phyloP scores from a whole-genome alignment of 352 stramenopile genomes.

The Pythium rhizo-oryzae region DNA sequence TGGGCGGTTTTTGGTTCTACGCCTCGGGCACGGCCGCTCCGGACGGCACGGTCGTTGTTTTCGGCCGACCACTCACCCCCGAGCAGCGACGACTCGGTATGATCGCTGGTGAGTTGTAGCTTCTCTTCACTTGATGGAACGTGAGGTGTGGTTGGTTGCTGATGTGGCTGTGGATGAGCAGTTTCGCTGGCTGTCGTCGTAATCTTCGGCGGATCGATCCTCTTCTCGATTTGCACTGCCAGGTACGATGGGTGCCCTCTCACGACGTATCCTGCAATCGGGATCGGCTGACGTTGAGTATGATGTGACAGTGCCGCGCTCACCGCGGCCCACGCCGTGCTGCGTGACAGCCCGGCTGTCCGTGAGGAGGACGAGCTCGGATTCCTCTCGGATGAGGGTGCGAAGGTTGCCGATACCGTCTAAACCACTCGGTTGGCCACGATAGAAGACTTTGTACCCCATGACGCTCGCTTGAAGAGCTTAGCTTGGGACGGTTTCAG shows the following conservation, averaged over 20 bases:
- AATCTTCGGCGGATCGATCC: slow-evolving; percentile 82
- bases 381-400: slow-evolving; percentile 65
- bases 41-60: slow-evolving; percentile 78
- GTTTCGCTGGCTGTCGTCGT: slow-evolving; percentile 78
- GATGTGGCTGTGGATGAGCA: slow-evolving; percentile 23
- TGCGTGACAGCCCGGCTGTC: slow-evolving; percentile 75
- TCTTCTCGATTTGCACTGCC: slow-evolving; percentile 86
- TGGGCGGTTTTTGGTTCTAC: slow-evolving; percentile 83
- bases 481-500: not conserved
- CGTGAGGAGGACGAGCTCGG: slow-evolving; percentile 83
- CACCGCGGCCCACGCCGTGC: slow-evolving; percentile 74
- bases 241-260: slow-evolving; percentile 45
- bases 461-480: slow-evolving; percentile 4
- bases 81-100: slow-evolving; percentile 85
- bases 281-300: not conserved
- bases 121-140: not conserved
- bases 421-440: slow-evolving; percentile 29
- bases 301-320: slow-evolving; percentile 53
- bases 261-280: not conserved
- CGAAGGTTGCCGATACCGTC: slow-evolving; percentile 75
- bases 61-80: slow-evolving; percentile 65
- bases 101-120: slow-evolving; percentile 53
- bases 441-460: not conserved
- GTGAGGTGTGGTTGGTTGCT: too few species aligned
- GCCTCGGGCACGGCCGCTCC: slow-evolving; percentile 66